A percentile compares a stretch with the other conserved stretches of the same genome.
phyloP scores from a whole-genome alignment of 345 rosid species.

The Eucalyptus cloeziana region DNA sequence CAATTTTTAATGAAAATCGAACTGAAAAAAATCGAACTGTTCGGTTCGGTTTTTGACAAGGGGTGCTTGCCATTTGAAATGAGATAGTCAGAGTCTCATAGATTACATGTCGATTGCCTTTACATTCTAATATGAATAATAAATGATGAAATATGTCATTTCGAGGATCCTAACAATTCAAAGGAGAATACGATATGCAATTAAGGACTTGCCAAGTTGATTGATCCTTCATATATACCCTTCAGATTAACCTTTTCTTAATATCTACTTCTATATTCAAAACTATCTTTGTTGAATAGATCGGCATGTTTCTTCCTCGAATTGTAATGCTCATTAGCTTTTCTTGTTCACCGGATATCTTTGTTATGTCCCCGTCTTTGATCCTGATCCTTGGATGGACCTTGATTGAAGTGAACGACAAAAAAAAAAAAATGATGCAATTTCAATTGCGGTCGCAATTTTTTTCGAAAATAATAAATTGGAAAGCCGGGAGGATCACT shows the following conservation, averaged over 20 bases:
- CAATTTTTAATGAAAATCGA: no score
- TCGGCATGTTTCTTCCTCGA: neutral
- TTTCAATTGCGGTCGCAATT: neutral
- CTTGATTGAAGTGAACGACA: neutral
- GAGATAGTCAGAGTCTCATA: neutral
- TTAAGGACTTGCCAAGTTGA: neutral
- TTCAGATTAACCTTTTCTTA: neutral
- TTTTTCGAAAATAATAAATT: no score
- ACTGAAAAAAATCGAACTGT: rapidly evolving
- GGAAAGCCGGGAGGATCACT: neutral
- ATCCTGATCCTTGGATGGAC: neutral
- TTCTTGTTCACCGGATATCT: neutral
- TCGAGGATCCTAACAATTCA: neutral
- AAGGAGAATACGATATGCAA: neutral
- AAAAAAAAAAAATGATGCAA: neutral
- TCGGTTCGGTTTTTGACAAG: rapidly evolving
- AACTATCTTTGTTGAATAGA: neutral
- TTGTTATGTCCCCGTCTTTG: neutral
- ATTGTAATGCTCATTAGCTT: neutral
- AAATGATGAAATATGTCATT: neutral
- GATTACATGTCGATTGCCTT: neutral
- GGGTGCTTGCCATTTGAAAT: neutral
- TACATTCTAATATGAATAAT: neutral
- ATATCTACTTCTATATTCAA: neutral
- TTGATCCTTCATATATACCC: neutral